Evolutionary conservation across 2,329 filamentous ascomycete species (phyloP).

Genomic region (Septoria petroselini): DNA sequence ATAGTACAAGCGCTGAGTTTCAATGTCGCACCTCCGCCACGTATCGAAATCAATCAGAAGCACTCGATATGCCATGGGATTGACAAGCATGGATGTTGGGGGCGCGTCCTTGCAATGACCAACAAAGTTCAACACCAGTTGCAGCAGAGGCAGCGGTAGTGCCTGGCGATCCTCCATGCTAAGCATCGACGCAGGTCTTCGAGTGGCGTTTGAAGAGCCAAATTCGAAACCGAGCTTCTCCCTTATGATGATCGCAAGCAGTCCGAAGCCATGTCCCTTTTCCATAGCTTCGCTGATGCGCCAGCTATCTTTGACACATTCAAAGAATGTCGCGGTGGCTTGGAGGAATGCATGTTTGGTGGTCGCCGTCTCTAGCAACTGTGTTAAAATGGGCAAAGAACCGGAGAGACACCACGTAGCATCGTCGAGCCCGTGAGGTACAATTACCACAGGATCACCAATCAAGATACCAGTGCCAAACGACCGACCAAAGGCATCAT

Average conservation of each 20-base stretch:
- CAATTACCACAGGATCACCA: conserved; percentile 75
- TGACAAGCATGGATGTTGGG: conserved; percentile 88
- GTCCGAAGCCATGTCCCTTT: conserved; percentile 86
- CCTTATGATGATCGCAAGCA: conserved; percentile 77
- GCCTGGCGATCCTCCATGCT: conserved; percentile 48
- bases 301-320: conserved; percentile 87
- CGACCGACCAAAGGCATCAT: conserved; percentile 77
- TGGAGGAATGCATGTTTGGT: conserved; percentile 68
- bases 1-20: conserved; percentile 86
- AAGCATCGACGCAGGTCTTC: conserved; percentile 27
- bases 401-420: conserved; percentile 91
- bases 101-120: conserved; percentile 80
- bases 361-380: conserved; percentile 73
- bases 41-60: conserved; percentile 89
- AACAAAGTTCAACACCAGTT: conserved; percentile 77
- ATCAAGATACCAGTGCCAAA: conserved; percentile 80
- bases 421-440: conserved; percentile 84
- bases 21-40: conserved; percentile 75
- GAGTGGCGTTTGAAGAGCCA: conserved; percentile 27
- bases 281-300: conserved; percentile 98
- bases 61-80: conserved; percentile 89
- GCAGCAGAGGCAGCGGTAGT: conserved; percentile 62
- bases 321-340: conserved; percentile 78
- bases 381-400: conserved; percentile 79
- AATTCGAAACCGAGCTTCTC: conserved; percentile 67